Evolutionary conservation across 2,329 filamentous ascomycete genomes (phyloP), one percentile per base, ranked within the genome.

Genomic region (Akanthomyces lecanii): DNA sequence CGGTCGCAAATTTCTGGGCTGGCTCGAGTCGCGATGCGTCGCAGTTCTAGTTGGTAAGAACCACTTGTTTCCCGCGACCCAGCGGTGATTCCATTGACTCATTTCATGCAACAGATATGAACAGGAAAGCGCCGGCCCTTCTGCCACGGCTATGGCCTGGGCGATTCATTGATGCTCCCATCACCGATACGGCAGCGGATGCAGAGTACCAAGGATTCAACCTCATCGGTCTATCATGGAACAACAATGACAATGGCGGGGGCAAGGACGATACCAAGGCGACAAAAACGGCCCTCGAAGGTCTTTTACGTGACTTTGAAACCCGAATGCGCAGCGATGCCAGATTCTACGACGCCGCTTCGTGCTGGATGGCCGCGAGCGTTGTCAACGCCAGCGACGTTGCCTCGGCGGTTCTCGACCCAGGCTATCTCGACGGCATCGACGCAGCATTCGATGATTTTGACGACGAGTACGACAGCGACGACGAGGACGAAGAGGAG

Each of bases 21-120:
- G 86, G 86, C 71, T 89, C 2, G 86, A 89, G 68, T 87, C 84
- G 8, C 79, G 83, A 61, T 85, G 82, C 61, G 77, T 85, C 2
- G 75, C 78, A 63, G 74, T 89, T 40, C 77, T 89, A 23, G 81
- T 85, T 65, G 83, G 84, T 85, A 74, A 73, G 80, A 10, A 6
- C 45, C 3, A 7, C 14, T 75, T n/a, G 36, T 25, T 42, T 3
- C 3, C 14, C 12, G 16, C n/a, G 5, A 36, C 23, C 3, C 16
- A n/a, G 21, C 21, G 1, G 21, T 25, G 1, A 10, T 30, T 36
- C 12, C 8, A 4, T 44, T 44, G 23, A 36, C 63, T 64, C 45
- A 63, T n/a, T 33, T 2, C 3, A 33, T 21, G 4, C 14, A 7
- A 33, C n/a, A 61, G 86, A 88, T 64, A 73, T 89, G 21, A 76